phyloP scores from a whole-genome alignment of 1,284 basidiomycete genomes.

The Cutaneotrichosporon arboriforme region DNA sequence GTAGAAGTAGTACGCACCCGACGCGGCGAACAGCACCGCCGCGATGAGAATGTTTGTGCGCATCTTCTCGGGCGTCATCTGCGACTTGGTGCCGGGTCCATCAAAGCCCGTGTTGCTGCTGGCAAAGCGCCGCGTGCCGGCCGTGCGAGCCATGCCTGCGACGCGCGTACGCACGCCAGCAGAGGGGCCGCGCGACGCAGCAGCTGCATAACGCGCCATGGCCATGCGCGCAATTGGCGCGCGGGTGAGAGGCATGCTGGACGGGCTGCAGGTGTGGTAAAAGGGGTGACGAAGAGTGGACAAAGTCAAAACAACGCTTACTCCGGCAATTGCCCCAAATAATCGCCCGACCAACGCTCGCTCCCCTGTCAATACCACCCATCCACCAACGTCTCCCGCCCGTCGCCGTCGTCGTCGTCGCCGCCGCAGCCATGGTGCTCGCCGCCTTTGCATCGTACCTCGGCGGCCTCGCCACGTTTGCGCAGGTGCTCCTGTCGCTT shows the following conservation, averaged over 20 bases:
- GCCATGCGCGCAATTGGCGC: neutral
- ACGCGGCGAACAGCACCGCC: slow-evolving; percentile 23
- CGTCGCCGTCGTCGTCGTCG: neutral
- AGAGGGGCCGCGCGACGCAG: too few relatives aligned
- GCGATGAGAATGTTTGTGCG: slow-evolving; percentile 24
- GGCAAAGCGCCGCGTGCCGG: neutral
- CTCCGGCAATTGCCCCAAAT: neutral
- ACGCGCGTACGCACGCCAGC: too few relatives aligned
- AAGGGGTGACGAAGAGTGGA: too few relatives aligned
- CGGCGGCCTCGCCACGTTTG: slow-evolving; percentile 43
- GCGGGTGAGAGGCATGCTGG: slow-evolving; percentile 1
- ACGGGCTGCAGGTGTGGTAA: neutral
- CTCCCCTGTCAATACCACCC: neutral
- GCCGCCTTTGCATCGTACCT: slow-evolving; percentile 26
- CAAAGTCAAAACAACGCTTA: neutral
- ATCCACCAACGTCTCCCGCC: too few relatives aligned
- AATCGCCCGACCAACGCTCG: neutral
- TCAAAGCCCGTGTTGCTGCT: neutral
- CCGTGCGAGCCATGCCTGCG: neutral
- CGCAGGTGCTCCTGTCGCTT: slow-evolving; percentile 41
- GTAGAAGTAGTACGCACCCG: slow-evolving; percentile 32
- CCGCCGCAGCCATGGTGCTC: slow-evolving; percentile 7
- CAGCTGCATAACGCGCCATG: too few relatives aligned
- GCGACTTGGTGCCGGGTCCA: slow-evolving; percentile 4
- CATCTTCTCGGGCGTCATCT: slow-evolving; percentile 5